These are phyloP conservation scores for Bodo saltans DNA, from an alignment of 78 protist genomes.

Conservation along the genomic window DNA sequence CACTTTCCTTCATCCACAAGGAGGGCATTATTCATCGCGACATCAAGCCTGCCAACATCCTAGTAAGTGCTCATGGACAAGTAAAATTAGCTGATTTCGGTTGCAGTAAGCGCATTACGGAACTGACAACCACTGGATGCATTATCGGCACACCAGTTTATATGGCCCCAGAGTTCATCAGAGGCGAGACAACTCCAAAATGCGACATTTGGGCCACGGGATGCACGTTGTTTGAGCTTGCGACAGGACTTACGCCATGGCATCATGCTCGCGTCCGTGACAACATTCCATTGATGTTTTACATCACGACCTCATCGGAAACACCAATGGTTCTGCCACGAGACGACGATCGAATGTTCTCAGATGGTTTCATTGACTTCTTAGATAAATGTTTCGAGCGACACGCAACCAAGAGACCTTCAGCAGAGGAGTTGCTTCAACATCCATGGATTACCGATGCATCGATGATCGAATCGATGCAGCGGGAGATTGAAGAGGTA, in stretches of 20 bases:
- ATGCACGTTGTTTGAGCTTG: constrained; percentile 69
- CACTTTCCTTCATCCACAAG: not conserved
- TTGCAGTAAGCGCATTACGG: constrained; percentile 83
- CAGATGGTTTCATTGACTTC: not conserved
- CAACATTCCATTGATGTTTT: not conserved
- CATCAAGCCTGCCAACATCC: constrained; percentile 74
- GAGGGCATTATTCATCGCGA: constrained; percentile 22
- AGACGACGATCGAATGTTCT: not conserved
- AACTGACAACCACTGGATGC: constrained; percentile 86
- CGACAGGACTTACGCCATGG: constrained; percentile 35
- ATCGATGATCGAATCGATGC: too few relatives aligned
- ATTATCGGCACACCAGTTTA: constrained; percentile 83
- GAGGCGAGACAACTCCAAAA: constrained; percentile 36
- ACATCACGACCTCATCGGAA: not conserved
- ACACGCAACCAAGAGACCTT: constrained; percentile 4
- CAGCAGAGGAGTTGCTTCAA: not conserved
- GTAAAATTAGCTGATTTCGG: constrained; percentile 99
- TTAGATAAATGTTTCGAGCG: not conserved
- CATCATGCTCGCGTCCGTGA: not conserved
- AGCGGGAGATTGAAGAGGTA: too few relatives aligned
- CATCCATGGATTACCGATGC: not conserved
- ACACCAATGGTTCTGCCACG: not conserved
- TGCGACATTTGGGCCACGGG: constrained; percentile 58
- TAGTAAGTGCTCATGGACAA: constrained; percentile 71
- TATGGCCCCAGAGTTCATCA: constrained; percentile 88